Evolutionary conservation across 441 rosid genomes (phyloP).

Genomic region (Melianthus villosus): DNA sequence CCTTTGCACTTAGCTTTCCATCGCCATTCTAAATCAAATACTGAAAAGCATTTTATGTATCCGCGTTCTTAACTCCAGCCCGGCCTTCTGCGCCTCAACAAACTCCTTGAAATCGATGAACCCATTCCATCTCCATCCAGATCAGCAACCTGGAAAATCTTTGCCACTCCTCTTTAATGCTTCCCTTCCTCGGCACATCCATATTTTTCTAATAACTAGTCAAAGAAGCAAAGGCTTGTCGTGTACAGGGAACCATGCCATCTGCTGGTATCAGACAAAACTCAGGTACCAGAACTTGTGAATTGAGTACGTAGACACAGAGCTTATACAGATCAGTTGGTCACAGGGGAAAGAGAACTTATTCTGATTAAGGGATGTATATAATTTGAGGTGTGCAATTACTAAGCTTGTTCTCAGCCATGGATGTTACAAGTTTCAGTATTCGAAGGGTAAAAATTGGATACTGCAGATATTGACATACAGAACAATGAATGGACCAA

Average conservation of each 20-base stretch:
- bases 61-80: slow-evolving; percentile 42
- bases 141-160: slow-evolving; percentile 54
- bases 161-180: slow-evolving; percentile 28
- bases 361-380: too few relatives aligned
- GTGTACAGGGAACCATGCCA: neutral
- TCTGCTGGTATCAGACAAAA: neutral
- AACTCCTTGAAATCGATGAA: slow-evolving; percentile 72
- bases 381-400: too few relatives aligned
- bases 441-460: too few relatives aligned
- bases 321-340: neutral
- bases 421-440: too few relatives aligned
- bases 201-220: slow-evolving; percentile 33
- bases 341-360: neutral
- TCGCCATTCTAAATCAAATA: slow-evolving; percentile 55
- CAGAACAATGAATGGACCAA: too few relatives aligned
- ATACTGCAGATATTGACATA: too few relatives aligned
- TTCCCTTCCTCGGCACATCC: slow-evolving; percentile 46
- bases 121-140: slow-evolving; percentile 75
- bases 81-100: slow-evolving; percentile 40
- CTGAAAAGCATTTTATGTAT: slow-evolving; percentile 43
- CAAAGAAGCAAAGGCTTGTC: slow-evolving; percentile 5
- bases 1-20: slow-evolving; percentile 70
- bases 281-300: neutral
- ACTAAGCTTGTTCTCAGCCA: too few relatives aligned
- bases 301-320: neutral